Percentiles rank a stretch among this genome's conserved stretches.
phyloP scores from a whole-genome alignment of 208 protist species.

The Angomonas ambiguus region DNA sequence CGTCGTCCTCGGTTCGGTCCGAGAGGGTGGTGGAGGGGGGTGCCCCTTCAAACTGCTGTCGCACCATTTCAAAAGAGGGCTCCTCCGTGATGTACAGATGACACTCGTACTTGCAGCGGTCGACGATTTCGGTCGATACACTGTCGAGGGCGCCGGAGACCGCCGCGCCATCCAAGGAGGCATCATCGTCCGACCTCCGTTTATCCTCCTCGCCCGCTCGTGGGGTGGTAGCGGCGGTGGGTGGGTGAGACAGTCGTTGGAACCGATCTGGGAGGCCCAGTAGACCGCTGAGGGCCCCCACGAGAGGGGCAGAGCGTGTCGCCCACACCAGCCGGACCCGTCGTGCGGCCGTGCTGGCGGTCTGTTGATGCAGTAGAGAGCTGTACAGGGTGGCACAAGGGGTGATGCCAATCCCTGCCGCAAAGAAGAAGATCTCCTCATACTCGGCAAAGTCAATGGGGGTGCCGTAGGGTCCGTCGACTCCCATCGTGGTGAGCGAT shows the following conservation, averaged over 20 bases:
- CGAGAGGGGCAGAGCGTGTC: slow-evolving; percentile 2
- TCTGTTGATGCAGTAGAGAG: slow-evolving; percentile 12
- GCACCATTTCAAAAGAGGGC: neutral
- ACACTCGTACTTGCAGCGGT: neutral
- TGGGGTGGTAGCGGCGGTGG: neutral
- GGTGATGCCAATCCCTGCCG: slow-evolving; percentile 30
- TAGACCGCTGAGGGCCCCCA: neutral
- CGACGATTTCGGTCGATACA: neutral
- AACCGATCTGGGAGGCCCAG: neutral
- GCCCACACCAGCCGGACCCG: slow-evolving; percentile 5
- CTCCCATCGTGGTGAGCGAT: slow-evolving; percentile 20
- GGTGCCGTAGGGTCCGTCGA: slow-evolving; percentile 27
- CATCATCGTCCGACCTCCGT: neutral
- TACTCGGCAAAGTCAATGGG: slow-evolving; percentile 20
- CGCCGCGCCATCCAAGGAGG: too few species aligned
- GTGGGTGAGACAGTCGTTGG: neutral
- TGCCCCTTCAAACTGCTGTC: neutral
- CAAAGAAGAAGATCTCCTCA: slow-evolving; percentile 19
- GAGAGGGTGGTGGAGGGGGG: neutral
- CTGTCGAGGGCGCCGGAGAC: neutral
- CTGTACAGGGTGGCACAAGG: slow-evolving; percentile 29
- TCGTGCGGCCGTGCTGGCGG: neutral
- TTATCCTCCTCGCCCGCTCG: neutral
- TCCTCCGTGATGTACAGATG: slow-evolving; percentile 1
- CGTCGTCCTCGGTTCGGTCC: neutral